Evolutionary conservation across 2,329 filamentous ascomycete genomes (phyloP).

Genomic region (Pyrenochaeta sp.): DNA sequence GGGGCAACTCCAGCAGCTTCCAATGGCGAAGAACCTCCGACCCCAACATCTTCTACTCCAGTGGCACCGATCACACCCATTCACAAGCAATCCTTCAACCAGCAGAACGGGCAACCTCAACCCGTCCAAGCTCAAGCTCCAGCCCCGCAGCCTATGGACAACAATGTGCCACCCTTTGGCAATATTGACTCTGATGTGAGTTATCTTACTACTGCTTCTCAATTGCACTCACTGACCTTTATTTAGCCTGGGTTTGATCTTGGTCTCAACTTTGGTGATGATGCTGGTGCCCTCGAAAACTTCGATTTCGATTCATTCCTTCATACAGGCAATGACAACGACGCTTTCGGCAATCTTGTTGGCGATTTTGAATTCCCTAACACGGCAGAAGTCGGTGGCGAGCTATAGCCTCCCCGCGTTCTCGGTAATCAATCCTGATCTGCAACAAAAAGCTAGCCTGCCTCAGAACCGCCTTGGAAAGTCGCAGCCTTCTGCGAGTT

Average conservation of each 20-base stretch:
- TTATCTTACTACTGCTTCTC: background rate
- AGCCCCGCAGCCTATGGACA: slow-evolving; percentile 46
- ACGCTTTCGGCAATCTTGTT: slow-evolving; percentile 43
- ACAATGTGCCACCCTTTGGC: slow-evolving; percentile 48
- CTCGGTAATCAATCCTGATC: slow-evolving; percentile 1
- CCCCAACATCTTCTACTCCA: slow-evolving; percentile 58
- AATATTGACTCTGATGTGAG: slow-evolving; percentile 48
- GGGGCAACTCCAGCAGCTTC: slow-evolving; percentile 52
- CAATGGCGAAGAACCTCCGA: slow-evolving; percentile 55
- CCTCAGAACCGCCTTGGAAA: background rate
- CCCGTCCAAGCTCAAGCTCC: slow-evolving; percentile 43
- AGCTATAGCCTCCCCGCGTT: slow-evolving; percentile 4
- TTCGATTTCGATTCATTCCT: slow-evolving; percentile 74
- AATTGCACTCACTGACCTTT: slow-evolving; percentile 35
- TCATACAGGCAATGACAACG: slow-evolving; percentile 60
- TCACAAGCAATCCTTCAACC: slow-evolving; percentile 47
- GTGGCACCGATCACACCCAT: slow-evolving; percentile 58
- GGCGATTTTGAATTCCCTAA: slow-evolving; percentile 46
- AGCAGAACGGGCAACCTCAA: slow-evolving; percentile 44
- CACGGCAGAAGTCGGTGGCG: slow-evolving; percentile 32
- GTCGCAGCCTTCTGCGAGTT: too few relatives aligned
- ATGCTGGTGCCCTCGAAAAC: slow-evolving; percentile 69
- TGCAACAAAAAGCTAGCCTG: background rate
- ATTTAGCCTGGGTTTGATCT: slow-evolving; percentile 47
- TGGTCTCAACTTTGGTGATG: slow-evolving; percentile 56